Evolutionary conservation across 495 filamentous ascomycete species (phyloP), one percentile per base, ranked within the genome.

Genomic region (Xylaria longipes): DNA sequence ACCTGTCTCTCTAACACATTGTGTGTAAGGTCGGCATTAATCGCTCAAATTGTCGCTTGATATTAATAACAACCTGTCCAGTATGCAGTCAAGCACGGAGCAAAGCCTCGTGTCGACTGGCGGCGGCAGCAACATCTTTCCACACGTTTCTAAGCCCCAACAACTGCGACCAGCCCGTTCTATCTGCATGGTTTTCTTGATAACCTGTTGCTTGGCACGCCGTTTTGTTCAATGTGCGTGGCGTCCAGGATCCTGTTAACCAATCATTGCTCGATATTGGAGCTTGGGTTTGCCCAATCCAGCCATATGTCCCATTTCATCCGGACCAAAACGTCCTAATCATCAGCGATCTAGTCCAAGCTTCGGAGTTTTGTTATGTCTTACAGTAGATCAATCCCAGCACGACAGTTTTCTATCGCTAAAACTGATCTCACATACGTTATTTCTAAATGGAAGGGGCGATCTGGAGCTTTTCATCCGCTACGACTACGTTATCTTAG

Each of bases 301-400:
- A 54, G 65, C 15, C 33, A 67, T 67, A 67, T 67, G 65, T 15
- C 63, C 43, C 8, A 41, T 65, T 65, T 50, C 27, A 43, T 22
- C 65, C 65, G 65, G 65, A 67, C 27, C 46, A 67, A 67, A 67
- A 67, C 46, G 31, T 67, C 65, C 65, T 67, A 1, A 17, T 60
- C 17, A 37, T 27, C 52, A 27, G 8, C 50, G 8, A 27, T 54
- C 8, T 1, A 27, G n/a, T n/a, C n/a, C n/a, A n/a, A n/a, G 22
- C 22, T 22, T 54, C 15, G 22, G 50, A 54, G 11, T 11, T 31
- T 29, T 27, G 5, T 54, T 27, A 9, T 54, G 7, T 54, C 22
- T n/a, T n/a, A n/a, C n/a, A n/a, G n/a, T n/a, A n/a, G n/a, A n/a
- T n/a, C n/a, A n/a, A n/a, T n/a, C n/a, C n/a, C n/a, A n/a, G n/a